Evolutionary conservation across 441 rosid species (phyloP).

Genomic region (Geranium incanum): DNA sequence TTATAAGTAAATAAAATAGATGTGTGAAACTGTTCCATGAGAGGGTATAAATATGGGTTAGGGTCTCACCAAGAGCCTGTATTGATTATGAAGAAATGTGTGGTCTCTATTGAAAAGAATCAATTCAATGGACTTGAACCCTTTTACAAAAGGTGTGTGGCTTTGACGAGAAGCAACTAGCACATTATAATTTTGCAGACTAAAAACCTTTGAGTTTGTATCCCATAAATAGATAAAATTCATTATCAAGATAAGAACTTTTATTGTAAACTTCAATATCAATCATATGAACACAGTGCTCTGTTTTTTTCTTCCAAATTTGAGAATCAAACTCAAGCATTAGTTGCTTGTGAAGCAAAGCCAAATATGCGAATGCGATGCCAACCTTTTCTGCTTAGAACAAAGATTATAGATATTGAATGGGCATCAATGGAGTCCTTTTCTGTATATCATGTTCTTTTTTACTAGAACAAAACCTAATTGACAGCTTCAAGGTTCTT

Average conservation of each 20-base stretch:
- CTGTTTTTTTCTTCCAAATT: not conserved
- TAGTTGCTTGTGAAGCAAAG: not conserved
- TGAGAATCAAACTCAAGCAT: not conserved
- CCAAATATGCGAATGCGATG: not conserved
- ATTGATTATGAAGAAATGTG: not conserved
- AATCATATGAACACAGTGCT: not conserved
- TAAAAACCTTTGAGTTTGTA: not conserved
- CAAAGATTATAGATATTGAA: slow-evolving; percentile 1
- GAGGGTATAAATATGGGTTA: not conserved
- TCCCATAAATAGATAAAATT: not conserved
- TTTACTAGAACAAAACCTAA: not conserved
- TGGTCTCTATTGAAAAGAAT: not conserved
- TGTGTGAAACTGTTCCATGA: not conserved
- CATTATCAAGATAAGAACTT: not conserved
- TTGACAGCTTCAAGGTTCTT: not conserved
- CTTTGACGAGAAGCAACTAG: not conserved
- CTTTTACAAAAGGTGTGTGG: not conserved
- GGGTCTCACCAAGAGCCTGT: not conserved
- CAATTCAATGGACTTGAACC: not conserved
- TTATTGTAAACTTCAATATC: not conserved
- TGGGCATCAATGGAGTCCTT: not conserved
- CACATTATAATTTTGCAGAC: not conserved
- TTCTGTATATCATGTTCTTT: not conserved
- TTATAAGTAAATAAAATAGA: not conserved
- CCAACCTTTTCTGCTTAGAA: not conserved